These are phyloP conservation scores for Macadamia tetraphylla DNA, from an alignment of 164 flowering plant species.

Conservation along the genomic window DNA sequence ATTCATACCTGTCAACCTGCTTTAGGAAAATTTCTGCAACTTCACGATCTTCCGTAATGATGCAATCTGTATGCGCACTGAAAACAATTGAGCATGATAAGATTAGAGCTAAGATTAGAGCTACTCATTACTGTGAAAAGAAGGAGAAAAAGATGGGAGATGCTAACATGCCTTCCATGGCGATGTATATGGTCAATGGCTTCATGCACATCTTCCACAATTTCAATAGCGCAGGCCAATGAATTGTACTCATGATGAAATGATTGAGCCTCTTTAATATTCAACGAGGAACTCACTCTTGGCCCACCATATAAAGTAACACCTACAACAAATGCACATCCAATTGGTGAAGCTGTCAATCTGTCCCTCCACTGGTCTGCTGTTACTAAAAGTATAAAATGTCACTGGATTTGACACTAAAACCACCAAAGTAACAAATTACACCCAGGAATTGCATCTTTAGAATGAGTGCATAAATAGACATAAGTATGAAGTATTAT, in stretches of 20 bases:
- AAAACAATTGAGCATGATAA: constrained; percentile 7
- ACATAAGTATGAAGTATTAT: too few species aligned
- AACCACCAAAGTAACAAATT: too few species aligned
- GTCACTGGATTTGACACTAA: too few species aligned
- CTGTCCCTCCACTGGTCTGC: too few species aligned
- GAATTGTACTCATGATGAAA: constrained; percentile 91
- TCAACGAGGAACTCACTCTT: constrained; percentile 50
- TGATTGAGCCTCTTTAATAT: constrained; percentile 53
- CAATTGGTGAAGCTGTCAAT: background rate
- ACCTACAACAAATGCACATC: constrained; percentile 41
- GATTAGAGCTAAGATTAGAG: background rate
- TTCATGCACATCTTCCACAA: constrained; percentile 79
- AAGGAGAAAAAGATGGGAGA: background rate
- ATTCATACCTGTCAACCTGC: constrained; percentile 80
- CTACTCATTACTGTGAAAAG: background rate
- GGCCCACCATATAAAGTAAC: constrained; percentile 84
- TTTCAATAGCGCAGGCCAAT: constrained; percentile 81
- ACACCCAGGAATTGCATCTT: too few species aligned
- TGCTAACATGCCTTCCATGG: constrained; percentile 73
- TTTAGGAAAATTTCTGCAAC: constrained; percentile 67
- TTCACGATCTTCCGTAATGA: constrained; percentile 68
- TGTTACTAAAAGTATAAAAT: too few species aligned
- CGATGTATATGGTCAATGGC: constrained; percentile 90
- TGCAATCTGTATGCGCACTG: constrained; percentile 97
- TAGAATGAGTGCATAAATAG: too few species aligned